These are phyloP conservation scores for Ophiocordyceps australis DNA, from an alignment of 2,329 filamentous ascomycete species.

Conservation along the genomic window DNA sequence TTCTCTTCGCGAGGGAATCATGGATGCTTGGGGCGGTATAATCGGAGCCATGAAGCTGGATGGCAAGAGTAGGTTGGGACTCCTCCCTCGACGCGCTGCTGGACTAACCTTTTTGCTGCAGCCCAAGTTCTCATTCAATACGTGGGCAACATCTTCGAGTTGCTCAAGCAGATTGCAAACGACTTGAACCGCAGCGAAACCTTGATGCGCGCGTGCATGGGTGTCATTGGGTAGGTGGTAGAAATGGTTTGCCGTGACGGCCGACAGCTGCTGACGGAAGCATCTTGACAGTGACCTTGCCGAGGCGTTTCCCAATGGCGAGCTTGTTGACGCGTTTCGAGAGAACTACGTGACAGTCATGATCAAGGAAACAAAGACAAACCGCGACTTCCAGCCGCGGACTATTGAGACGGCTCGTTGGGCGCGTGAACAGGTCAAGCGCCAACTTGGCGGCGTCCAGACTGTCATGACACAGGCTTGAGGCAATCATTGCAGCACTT, in stretches of 20 bases:
- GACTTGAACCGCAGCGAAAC: slow-evolving; percentile 84
- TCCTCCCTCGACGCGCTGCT: too few relatives aligned
- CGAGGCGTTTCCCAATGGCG: slow-evolving; percentile 81
- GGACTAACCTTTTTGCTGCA: too few relatives aligned
- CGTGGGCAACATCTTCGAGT: slow-evolving; percentile 69
- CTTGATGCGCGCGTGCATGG: slow-evolving; percentile 86
- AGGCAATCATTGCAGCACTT: slow-evolving; percentile 2
- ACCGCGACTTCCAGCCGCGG: slow-evolving; percentile 67
- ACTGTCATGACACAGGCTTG: slow-evolving; percentile 32
- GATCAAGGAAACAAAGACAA: slow-evolving; percentile 81
- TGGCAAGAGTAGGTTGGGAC: slow-evolving; percentile 56
- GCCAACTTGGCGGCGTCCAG: slow-evolving; percentile 46
- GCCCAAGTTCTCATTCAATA: slow-evolving; percentile 57
- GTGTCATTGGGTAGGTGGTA: slow-evolving; percentile 70
- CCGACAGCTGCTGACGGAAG: background rate
- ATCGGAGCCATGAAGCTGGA: slow-evolving; percentile 84
- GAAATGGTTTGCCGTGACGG: background rate
- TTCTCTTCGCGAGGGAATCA: slow-evolving; percentile 88
- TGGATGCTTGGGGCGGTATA: slow-evolving; percentile 97
- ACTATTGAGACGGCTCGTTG: slow-evolving; percentile 92
- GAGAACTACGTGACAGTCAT: slow-evolving; percentile 78
- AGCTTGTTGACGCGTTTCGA: slow-evolving; percentile 71
- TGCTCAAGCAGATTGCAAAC: slow-evolving; percentile 62
- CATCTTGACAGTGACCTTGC: slow-evolving; percentile 58
- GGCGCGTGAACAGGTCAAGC: slow-evolving; percentile 95